Percentiles rank a stretch among this genome's conserved stretches.
Evolutionary conservation across 352 stramenopile genomes (phyloP).

Genomic region (Globisporangium uncinulatum): DNA sequence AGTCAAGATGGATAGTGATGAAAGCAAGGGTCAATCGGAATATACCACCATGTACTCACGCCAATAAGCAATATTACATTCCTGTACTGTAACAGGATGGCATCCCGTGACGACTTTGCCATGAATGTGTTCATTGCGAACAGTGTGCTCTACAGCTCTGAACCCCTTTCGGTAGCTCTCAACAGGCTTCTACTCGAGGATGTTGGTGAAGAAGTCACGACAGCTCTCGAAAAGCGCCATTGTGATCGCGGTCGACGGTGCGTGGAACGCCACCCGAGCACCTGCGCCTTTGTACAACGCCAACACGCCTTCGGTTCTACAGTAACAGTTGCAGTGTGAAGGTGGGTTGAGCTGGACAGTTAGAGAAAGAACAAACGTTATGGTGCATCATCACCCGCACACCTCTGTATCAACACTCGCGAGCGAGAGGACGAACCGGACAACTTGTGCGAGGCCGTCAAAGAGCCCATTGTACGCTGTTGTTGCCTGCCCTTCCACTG

Average conservation of each 20-base stretch:
- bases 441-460: conserved; percentile 86
- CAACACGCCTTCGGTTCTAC: conserved; percentile 75
- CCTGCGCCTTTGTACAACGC: conserved; percentile 94
- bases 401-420: conserved; percentile 1
- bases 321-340: background rate
- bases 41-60: no score
- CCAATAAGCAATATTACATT: no score
- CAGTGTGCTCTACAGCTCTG: background rate
- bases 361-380: conserved; percentile 1
- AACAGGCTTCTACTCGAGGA: conserved; percentile 22
- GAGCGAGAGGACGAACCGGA: conserved; percentile 29
- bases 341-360: background rate
- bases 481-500: conserved; percentile 17
- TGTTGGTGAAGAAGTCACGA: conserved; percentile 42
- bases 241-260: conserved; percentile 94
- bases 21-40: no score
- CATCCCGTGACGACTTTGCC: no score
- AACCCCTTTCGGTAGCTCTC: background rate
- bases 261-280: conserved; percentile 93
- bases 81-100: no score
- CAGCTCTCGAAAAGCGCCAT: conserved; percentile 96
- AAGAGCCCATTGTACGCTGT: conserved; percentile 59
- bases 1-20: no score
- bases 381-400: background rate
- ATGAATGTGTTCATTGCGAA: no score